Percentiles rank a stretch among this genome's conserved stretches.
Evolutionary conservation across 176 grass and related monocot genomes (phyloP).

Genomic region (Pontederia crassipes): DNA sequence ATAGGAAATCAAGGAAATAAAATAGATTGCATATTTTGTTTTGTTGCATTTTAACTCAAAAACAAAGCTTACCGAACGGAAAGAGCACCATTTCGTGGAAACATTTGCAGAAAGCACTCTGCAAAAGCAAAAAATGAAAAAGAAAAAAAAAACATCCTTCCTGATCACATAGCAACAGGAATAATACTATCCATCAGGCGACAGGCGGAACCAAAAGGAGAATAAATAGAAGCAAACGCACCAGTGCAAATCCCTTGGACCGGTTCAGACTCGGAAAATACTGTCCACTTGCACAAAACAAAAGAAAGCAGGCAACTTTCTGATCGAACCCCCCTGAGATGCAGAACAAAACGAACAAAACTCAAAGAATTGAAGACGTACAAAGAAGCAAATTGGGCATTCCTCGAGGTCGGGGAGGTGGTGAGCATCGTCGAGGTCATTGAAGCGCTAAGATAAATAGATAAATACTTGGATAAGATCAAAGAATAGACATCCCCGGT

Average conservation of each 20-base stretch:
- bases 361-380: constrained; percentile 13
- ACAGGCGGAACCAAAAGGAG: neutral
- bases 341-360: neutral
- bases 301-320: neutral
- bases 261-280: constrained; percentile 60
- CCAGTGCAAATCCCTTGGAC: constrained; percentile 81
- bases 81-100: constrained; percentile 38
- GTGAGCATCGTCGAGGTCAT: constrained; percentile 39
- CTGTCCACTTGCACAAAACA: constrained; percentile 15
- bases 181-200: neutral
- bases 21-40: too few species aligned
- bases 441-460: constrained; percentile 74
- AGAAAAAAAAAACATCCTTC: neutral
- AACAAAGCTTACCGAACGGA: constrained; percentile 61
- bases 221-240: constrained; percentile 13
- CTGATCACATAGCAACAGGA: neutral
- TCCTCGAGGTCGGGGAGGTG: constrained; percentile 24
- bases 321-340: neutral
- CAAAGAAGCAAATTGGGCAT: constrained; percentile 83
- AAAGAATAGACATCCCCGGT: too few species aligned
- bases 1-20: too few species aligned
- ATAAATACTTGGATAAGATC: too few species aligned
- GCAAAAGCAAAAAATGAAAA: constrained; percentile 8
- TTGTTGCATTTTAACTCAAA: neutral
- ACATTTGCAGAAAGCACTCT: constrained; percentile 93